phyloP scores from a whole-genome alignment of 2,329 filamentous ascomycete genomes.

The Magnaporthiopsis rhizophila region DNA sequence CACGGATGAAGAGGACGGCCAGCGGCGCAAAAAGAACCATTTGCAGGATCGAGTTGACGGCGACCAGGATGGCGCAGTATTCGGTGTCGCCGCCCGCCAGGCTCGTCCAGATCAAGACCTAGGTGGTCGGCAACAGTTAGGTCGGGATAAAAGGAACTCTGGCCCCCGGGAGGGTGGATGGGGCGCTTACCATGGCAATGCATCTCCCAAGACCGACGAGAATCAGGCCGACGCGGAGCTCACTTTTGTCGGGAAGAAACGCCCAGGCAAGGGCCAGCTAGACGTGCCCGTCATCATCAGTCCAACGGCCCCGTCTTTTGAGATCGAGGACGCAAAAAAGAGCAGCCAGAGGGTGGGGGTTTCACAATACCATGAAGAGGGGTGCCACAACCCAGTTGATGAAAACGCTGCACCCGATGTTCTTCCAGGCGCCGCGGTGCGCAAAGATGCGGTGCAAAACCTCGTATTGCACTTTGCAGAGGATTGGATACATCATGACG shows the following conservation, averaged over 20 bases:
- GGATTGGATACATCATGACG: slow-evolving; percentile 91
- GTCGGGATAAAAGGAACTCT: too few species aligned
- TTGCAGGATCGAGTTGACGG: slow-evolving; percentile 66
- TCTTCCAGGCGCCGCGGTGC: slow-evolving; percentile 60
- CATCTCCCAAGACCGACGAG: slow-evolving; percentile 79
- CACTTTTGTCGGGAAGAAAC: slow-evolving; percentile 51
- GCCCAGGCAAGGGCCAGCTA: slow-evolving; percentile 60
- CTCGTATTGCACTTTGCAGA: slow-evolving; percentile 80
- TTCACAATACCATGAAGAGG: slow-evolving; percentile 49
- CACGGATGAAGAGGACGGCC: slow-evolving; percentile 59
- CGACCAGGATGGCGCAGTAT: slow-evolving; percentile 76
- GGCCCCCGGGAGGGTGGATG: too few species aligned
- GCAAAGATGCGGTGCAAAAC: slow-evolving; percentile 52
- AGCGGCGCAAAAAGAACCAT: slow-evolving; percentile 67
- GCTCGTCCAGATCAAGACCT: slow-evolving; percentile 60
- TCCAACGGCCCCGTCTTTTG: too few species aligned
- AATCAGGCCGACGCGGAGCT: slow-evolving; percentile 60
- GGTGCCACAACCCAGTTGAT: slow-evolving; percentile 81
- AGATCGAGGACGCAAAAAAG: too few species aligned
- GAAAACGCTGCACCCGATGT: slow-evolving; percentile 68
- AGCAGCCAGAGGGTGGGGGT: too few species aligned
- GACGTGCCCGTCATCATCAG: too few species aligned
- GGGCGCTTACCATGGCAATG: slow-evolving; percentile 60
- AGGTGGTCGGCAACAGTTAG: background rate
- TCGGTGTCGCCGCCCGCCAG: slow-evolving; percentile 66